A percentile compares a stretch with the other conserved stretches of the same genome.
Evolutionary conservation across 2,329 filamentous ascomycete genomes (phyloP).

Genomic region (Acrodontium crateriforme): DNA sequence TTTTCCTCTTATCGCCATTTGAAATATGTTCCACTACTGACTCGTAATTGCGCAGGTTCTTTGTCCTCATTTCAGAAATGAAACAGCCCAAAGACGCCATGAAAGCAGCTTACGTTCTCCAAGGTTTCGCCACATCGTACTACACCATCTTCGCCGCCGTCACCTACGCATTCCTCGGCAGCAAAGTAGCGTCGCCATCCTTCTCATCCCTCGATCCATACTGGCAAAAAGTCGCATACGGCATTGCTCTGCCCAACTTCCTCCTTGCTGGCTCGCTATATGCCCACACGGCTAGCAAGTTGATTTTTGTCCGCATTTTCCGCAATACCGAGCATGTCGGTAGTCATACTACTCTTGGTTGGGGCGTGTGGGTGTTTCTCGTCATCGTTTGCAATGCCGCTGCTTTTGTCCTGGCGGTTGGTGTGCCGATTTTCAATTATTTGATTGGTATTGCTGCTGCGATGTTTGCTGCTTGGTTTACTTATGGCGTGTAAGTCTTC

Average conservation of each 20-base stretch:
- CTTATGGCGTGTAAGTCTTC: conserved; percentile 27
- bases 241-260: conserved; percentile 37
- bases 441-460: conserved; percentile 37
- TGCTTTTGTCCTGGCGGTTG: conserved; percentile 32
- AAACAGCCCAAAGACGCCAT: conserved; percentile 34
- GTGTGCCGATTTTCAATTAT: conserved; percentile 42
- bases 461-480: conserved; percentile 42
- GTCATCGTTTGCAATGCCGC: conserved; percentile 33
- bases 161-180: conserved; percentile 37
- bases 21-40: too few species aligned
- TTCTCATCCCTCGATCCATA: conserved; percentile 32
- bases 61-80: conserved; percentile 42
- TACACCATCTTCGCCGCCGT: conserved; percentile 40
- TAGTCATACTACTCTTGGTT: conserved; percentile 33
- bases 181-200: conserved; percentile 32
- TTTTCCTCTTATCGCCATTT: background rate
- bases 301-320: conserved; percentile 39
- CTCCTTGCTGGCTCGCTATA: conserved; percentile 38
- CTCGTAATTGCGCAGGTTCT: conserved; percentile 27
- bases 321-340: conserved; percentile 33
- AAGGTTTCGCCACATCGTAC: conserved; percentile 36
- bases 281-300: conserved; percentile 38
- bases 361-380: conserved; percentile 34
- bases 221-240: conserved; percentile 39
- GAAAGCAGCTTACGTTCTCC: conserved; percentile 38